Conservation (phyloP, 2,329 filamentous ascomycete genomes). For the Ceratocystis cacaofunesta region DNA sequence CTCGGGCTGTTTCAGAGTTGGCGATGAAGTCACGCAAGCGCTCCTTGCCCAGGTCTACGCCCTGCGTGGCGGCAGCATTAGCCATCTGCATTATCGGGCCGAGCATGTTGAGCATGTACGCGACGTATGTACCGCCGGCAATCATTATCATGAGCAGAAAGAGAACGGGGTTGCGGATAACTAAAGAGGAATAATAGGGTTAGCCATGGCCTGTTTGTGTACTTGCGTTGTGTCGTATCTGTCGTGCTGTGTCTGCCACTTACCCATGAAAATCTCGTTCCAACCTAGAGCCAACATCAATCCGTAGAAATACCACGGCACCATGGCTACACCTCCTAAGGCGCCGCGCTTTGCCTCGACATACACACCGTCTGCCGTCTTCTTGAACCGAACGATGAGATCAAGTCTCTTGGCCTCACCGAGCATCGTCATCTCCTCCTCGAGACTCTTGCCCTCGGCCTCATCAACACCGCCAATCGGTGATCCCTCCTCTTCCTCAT, state of each 20-base stretch:
- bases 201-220: background rate
- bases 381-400: slow-evolving; percentile 89
- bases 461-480: slow-evolving; percentile 92
- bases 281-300: slow-evolving; percentile 83
- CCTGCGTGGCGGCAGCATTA: slow-evolving; percentile 76
- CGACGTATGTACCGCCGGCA: slow-evolving; percentile 66
- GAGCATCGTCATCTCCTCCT: slow-evolving; percentile 93
- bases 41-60: slow-evolving; percentile 81
- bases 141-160: slow-evolving; percentile 76
- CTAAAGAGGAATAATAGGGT: slow-evolving; percentile 30
- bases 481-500: slow-evolving; percentile 76
- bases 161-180: slow-evolving; percentile 83
- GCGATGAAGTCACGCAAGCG: slow-evolving; percentile 80
- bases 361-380: slow-evolving; percentile 93
- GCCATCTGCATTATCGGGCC: slow-evolving; percentile 93
- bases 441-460: slow-evolving; percentile 82
- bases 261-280: slow-evolving; percentile 94
- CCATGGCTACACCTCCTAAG: slow-evolving; percentile 85
- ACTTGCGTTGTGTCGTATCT: background rate
- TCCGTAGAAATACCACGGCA: slow-evolving; percentile 89
- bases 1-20: slow-evolving; percentile 67
- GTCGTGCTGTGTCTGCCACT: slow-evolving; percentile 26
- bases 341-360: slow-evolving; percentile 95
- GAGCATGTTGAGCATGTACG: slow-evolving; percentile 86
- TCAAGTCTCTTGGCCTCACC: slow-evolving; percentile 83